Percentiles rank a stretch among this genome's conserved stretches.
Conservation (phyloP, 495 filamentous ascomycete genomes). For the Venustampulla echinocandica region DNA sequence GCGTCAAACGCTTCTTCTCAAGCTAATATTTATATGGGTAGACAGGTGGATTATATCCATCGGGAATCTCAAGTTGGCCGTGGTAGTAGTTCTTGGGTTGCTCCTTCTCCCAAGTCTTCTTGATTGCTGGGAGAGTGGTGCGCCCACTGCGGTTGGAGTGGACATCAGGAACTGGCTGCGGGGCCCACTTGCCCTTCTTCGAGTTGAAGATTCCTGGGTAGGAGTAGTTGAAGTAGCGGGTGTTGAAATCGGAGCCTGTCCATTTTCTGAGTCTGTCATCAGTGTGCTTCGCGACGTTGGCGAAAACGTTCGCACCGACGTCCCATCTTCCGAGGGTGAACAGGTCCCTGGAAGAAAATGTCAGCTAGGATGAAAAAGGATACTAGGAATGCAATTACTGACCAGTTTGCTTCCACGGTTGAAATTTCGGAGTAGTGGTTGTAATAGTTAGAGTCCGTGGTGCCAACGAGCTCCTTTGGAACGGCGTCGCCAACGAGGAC, state of each 20-base stretch:
- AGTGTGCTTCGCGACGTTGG: constrained; percentile 34
- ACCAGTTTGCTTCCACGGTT: constrained; percentile 54
- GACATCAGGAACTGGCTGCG: constrained; percentile 21
- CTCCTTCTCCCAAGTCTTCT: constrained; percentile 28
- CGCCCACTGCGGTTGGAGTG: constrained; percentile 26
- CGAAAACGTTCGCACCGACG: constrained; percentile 46
- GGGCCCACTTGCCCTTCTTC: constrained; percentile 20
- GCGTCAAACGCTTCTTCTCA: no score
- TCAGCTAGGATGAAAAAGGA: not conserved
- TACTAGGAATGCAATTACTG: constrained; percentile 3
- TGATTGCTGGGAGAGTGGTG: constrained; percentile 32
- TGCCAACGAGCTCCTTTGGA: constrained; percentile 46
- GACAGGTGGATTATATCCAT: constrained; percentile 32
- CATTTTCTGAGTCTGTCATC: constrained; percentile 30
- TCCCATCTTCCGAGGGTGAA: constrained; percentile 38
- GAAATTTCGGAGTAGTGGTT: constrained; percentile 63
- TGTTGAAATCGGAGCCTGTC: constrained; percentile 11
- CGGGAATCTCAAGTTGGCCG: constrained; percentile 32
- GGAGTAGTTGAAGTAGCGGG: constrained; percentile 38
- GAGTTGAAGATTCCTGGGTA: constrained; percentile 40
- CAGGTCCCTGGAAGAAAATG: constrained; percentile 10
- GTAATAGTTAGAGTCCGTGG: constrained; percentile 58
- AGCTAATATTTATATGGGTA: constrained; percentile 16
- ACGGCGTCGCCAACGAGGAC: constrained; percentile 61
- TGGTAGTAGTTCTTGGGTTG: constrained; percentile 32